phyloP scores from a whole-genome alignment of 305 asterid genomes.

The Salvia sclarea region DNA sequence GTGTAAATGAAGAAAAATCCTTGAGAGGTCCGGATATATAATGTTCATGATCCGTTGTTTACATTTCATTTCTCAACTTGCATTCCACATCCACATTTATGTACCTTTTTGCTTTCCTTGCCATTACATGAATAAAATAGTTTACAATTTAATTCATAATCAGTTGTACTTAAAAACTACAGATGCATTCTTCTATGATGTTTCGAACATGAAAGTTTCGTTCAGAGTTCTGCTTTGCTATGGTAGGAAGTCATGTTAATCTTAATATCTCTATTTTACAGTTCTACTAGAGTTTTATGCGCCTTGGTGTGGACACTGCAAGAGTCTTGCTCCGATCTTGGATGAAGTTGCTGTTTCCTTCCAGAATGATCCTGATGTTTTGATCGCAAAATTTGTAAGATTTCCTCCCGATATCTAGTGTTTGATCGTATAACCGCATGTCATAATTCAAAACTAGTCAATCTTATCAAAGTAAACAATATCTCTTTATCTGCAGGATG shows the following conservation, averaged over 20 bases:
- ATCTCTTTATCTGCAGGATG: slow-evolving; percentile 50
- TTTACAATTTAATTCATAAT: too few species aligned
- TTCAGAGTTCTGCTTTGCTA: not conserved
- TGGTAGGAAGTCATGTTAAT: not conserved
- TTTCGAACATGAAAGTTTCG: not conserved
- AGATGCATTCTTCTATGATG: not conserved
- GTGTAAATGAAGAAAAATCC: not conserved
- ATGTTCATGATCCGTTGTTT: not conserved
- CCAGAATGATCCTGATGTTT: slow-evolving; percentile 48
- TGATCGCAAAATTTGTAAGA: slow-evolving; percentile 71
- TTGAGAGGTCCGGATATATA: not conserved
- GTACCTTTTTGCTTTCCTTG: too few species aligned
- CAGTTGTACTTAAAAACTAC: too few species aligned
- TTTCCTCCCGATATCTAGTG: not conserved
- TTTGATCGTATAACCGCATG: not conserved
- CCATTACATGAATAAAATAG: too few species aligned
- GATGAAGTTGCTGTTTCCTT: slow-evolving; percentile 74
- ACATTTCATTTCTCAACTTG: not conserved
- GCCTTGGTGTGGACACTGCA: slow-evolving; percentile 88
- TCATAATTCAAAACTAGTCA: too few species aligned
- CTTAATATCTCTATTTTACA: slow-evolving; percentile 31
- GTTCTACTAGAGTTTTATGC: slow-evolving; percentile 75
- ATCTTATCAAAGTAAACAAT: too few species aligned
- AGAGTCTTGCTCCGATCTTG: slow-evolving; percentile 68
- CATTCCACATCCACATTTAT: not conserved